Conservation (phyloP, 2,329 filamentous ascomycete species). For the Fusarium coicis region DNA sequence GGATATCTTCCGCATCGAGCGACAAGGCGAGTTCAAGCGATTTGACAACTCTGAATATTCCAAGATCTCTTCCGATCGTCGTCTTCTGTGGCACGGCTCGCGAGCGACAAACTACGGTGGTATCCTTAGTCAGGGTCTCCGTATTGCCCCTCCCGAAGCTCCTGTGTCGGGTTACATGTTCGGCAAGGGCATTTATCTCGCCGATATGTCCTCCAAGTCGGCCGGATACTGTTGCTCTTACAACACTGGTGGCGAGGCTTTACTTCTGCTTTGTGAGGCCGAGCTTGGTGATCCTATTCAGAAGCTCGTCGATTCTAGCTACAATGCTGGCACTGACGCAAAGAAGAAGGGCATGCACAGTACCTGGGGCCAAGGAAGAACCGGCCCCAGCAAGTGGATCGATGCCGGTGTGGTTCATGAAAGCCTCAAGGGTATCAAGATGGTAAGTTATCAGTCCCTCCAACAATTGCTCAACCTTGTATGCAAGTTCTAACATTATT, state of each 20-base stretch:
- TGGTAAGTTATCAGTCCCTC: conserved; percentile 58
- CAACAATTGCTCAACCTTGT: no score
- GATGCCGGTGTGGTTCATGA: conserved; percentile 75
- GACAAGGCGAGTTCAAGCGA: conserved; percentile 75
- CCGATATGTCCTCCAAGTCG: conserved; percentile 85
- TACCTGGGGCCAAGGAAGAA: conserved; percentile 76
- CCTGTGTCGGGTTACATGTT: conserved; percentile 88
- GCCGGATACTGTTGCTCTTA: conserved; percentile 77
- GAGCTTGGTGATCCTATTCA: conserved; percentile 79
- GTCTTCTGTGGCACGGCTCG: conserved; percentile 89
- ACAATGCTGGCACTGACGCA: conserved; percentile 71
- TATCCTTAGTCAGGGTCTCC: conserved; percentile 86
- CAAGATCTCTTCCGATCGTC: conserved; percentile 70
- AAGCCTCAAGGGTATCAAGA: conserved; percentile 73
- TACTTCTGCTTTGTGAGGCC: conserved; percentile 86
- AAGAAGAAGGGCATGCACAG: conserved; percentile 68
- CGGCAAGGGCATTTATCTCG: conserved; percentile 88
- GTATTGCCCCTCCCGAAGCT: conserved; percentile 88
- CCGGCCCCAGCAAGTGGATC: conserved; percentile 76
- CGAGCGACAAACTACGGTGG: conserved; percentile 86
- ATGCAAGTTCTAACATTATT: not conserved
- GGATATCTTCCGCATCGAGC: conserved; percentile 85
- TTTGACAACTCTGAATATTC: conserved; percentile 69
- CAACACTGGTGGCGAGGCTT: conserved; percentile 73
- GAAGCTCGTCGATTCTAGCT: conserved; percentile 67